Percentiles rank a stretch among this genome's conserved stretches.
These are phyloP conservation scores for Xylariales sp. DNA, from an alignment of 2,329 filamentous ascomycete species.

Conservation along the genomic window DNA sequence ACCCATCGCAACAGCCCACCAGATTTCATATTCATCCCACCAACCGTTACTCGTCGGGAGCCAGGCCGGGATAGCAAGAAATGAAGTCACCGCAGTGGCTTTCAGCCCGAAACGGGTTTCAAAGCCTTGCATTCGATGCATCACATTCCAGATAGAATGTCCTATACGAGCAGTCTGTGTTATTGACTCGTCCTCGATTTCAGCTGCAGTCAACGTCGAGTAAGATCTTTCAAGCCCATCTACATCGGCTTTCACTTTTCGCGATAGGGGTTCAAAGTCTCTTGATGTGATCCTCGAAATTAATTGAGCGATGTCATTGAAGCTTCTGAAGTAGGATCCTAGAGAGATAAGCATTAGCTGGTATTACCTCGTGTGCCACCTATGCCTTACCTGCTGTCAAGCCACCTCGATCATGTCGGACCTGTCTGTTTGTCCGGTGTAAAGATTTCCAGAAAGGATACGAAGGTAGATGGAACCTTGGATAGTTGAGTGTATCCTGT, in stretches of 20 bases:
- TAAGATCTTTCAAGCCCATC: slow-evolving; percentile 28
- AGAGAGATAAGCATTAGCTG: background rate
- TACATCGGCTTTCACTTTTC: slow-evolving; percentile 18
- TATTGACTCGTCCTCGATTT: slow-evolving; percentile 29
- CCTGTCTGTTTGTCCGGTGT: slow-evolving; percentile 50
- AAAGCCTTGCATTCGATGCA: slow-evolving; percentile 52
- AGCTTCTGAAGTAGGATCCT: slow-evolving; percentile 38
- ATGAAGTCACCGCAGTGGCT: slow-evolving; percentile 44
- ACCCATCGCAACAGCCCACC: slow-evolving; percentile 55
- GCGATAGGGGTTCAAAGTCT: slow-evolving; percentile 29
- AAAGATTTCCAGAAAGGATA: slow-evolving; percentile 51
- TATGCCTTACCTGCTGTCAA: slow-evolving; percentile 42
- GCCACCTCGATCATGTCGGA: slow-evolving; percentile 54
- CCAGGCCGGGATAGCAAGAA: slow-evolving; percentile 52
- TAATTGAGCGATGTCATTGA: slow-evolving; percentile 37
- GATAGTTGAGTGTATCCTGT: slow-evolving; percentile 31
- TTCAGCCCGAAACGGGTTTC: slow-evolving; percentile 55
- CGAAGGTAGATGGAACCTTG: slow-evolving; percentile 43
- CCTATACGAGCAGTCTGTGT: slow-evolving; percentile 24
- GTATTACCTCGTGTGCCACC: background rate
- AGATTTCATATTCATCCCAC: slow-evolving; percentile 52
- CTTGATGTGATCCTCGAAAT: slow-evolving; percentile 37
- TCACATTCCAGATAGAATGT: slow-evolving; percentile 42
- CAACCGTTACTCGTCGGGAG: slow-evolving; percentile 37
- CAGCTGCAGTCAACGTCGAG: slow-evolving; percentile 34